Conservation (phyloP, 2,329 filamentous ascomycete genomes). For the Phoma herbarum region DNA sequence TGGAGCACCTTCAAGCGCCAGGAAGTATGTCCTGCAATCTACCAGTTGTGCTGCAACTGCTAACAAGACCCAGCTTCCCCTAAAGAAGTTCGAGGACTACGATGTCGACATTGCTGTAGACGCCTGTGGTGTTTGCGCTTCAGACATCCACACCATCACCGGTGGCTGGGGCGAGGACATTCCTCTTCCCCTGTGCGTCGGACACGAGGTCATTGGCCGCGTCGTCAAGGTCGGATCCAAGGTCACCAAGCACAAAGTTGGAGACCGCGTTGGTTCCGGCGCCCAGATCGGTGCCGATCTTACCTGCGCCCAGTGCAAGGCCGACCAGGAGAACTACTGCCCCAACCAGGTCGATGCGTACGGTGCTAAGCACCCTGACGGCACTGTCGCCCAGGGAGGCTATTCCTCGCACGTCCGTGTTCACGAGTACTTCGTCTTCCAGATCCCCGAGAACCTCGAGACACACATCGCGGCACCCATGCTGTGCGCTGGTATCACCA, state of each 20-base stretch:
- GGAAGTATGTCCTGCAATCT: conserved; percentile 52
- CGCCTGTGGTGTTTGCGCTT: conserved; percentile 60
- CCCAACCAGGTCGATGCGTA: conserved; percentile 61
- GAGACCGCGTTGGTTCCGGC: conserved; percentile 59
- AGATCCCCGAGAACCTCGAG: conserved; percentile 77
- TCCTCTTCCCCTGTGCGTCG: conserved; percentile 70
- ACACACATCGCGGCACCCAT: conserved; percentile 73
- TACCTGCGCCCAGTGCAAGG: conserved; percentile 61
- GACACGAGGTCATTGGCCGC: conserved; percentile 66
- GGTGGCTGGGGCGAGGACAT: conserved; percentile 71
- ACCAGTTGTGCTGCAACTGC: neutral
- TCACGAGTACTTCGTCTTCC: conserved; percentile 78
- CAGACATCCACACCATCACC: conserved; percentile 59
- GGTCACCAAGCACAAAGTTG: conserved; percentile 59
- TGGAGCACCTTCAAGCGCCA: conserved; percentile 67
- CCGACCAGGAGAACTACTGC: conserved; percentile 63
- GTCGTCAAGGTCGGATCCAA: conserved; percentile 60
- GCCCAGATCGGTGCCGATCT: conserved; percentile 61
- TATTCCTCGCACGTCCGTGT: conserved; percentile 74
- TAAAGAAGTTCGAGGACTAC: conserved; percentile 86
- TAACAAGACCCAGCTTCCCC: conserved; percentile 67
- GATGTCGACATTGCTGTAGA: conserved; percentile 90
- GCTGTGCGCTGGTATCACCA: conserved; percentile 85
- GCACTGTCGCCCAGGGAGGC: conserved; percentile 72
- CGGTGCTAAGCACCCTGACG: conserved; percentile 61